These are phyloP conservation scores for Colletotrichum liaoningense DNA, from an alignment of 2,329 filamentous ascomycete genomes.

Conservation along the genomic window DNA sequence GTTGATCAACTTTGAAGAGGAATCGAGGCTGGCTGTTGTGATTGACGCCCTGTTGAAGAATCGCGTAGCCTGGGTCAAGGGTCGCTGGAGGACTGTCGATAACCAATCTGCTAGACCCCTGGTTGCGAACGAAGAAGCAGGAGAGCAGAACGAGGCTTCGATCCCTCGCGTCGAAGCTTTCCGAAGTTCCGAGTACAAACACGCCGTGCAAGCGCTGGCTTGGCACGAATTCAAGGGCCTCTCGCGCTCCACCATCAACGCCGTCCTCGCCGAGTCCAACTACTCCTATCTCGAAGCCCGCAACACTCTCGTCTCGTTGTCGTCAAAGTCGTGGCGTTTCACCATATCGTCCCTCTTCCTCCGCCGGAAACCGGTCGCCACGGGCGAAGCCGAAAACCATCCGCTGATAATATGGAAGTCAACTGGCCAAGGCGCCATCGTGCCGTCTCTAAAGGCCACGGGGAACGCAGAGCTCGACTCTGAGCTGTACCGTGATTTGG, in stretches of 20 bases:
- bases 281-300: conserved; percentile 81
- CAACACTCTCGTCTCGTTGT: conserved; percentile 74
- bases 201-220: conserved; percentile 74
- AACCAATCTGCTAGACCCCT: conserved; percentile 45
- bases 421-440: conserved; percentile 61
- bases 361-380: conserved; percentile 68
- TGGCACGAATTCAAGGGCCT: conserved; percentile 82
- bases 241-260: conserved; percentile 78
- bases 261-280: conserved; percentile 84
- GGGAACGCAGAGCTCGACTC: conserved; percentile 73
- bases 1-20: conserved; percentile 78
- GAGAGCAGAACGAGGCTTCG: background rate
- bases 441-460: conserved; percentile 74
- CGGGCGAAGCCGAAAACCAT: conserved; percentile 68
- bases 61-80: conserved; percentile 76
- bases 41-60: conserved; percentile 82
- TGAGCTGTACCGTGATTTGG: conserved; percentile 69
- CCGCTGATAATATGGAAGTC: conserved; percentile 72
- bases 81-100: conserved; percentile 67
- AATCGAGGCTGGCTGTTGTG: conserved; percentile 81
- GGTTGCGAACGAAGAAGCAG: conserved; percentile 44
- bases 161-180: conserved; percentile 74
- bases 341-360: conserved; percentile 78
- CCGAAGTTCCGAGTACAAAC: conserved; percentile 73
- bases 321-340: conserved; percentile 82